Evolutionary conservation across 2,329 filamentous ascomycete species (phyloP).

Genomic region (Claviceps arundinis): DNA sequence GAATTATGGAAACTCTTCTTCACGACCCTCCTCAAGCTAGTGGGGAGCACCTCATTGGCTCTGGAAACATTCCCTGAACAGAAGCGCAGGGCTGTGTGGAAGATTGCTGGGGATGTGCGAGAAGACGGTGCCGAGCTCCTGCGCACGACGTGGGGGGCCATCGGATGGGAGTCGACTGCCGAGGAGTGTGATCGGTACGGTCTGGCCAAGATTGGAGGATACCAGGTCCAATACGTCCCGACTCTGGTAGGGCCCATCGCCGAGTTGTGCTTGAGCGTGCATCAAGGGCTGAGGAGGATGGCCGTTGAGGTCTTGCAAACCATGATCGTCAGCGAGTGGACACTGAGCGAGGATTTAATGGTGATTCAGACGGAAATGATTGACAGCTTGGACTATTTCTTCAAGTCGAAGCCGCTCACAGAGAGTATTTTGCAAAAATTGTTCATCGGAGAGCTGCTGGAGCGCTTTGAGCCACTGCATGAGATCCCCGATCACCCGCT

Average conservation of each 20-base stretch:
- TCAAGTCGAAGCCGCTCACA: conserved; percentile 77
- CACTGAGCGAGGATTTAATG: conserved; percentile 78
- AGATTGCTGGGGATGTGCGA: conserved; percentile 91
- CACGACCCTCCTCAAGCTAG: conserved; percentile 72
- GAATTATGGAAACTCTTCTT: conserved; percentile 93
- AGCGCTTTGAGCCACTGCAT: conserved; percentile 62
- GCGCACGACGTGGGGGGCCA: conserved; percentile 79
- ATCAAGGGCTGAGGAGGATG: conserved; percentile 77
- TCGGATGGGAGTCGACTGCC: conserved; percentile 81
- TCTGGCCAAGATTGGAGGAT: conserved; percentile 77
- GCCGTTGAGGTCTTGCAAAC: conserved; percentile 89
- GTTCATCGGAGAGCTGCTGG: conserved; percentile 75
- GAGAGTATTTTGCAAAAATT: conserved; percentile 86
- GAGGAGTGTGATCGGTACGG: conserved; percentile 72
- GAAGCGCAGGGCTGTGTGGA: conserved; percentile 93
- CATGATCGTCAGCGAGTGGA: conserved; percentile 99
- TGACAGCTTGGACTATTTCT: conserved; percentile 77
- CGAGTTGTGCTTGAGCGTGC: conserved; percentile 86
- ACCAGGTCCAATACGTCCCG: conserved; percentile 96
- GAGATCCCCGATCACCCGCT: conserved; percentile 57
- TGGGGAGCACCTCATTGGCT: conserved; percentile 77
- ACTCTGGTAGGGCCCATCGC: conserved; percentile 83
- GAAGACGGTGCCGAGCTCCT: conserved; percentile 82
- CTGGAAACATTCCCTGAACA: conserved; percentile 95
- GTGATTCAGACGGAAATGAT: conserved; percentile 95